These are phyloP conservation scores for Vaccinium macrocarpon DNA, from an alignment of 148 eudicot genomes.

Conservation along the genomic window DNA sequence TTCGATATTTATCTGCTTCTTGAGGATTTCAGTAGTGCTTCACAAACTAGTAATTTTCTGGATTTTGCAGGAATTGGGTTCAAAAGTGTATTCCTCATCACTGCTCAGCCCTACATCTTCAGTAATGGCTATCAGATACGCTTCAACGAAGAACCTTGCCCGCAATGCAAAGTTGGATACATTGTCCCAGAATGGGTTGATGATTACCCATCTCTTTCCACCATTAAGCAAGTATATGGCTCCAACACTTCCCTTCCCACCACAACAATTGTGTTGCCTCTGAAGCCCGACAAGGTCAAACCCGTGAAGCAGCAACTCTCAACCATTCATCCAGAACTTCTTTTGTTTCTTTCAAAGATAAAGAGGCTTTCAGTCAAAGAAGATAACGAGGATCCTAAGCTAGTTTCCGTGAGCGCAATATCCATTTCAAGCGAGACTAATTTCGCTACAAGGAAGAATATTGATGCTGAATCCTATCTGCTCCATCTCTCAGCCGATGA, in stretches of 20 bases:
- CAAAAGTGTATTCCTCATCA: slow-evolving; percentile 69
- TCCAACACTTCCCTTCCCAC: slow-evolving; percentile 40
- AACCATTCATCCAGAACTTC: slow-evolving; percentile 66
- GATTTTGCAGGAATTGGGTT: slow-evolving; percentile 54
- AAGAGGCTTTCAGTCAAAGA: slow-evolving; percentile 56
- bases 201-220: slow-evolving; percentile 44
- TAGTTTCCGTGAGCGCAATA: slow-evolving; percentile 42
- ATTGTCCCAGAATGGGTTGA: slow-evolving; percentile 83
- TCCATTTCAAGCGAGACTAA: slow-evolving; percentile 56
- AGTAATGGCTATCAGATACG: slow-evolving; percentile 68
- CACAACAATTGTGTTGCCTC: slow-evolving; percentile 61
- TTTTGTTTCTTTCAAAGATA: slow-evolving; percentile 63
- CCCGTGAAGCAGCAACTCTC: slow-evolving; percentile 64
- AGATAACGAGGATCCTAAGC: slow-evolving; percentile 37
- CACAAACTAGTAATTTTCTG: neutral
- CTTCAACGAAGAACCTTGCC: slow-evolving; percentile 60
- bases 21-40: neutral
- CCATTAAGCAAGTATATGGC: slow-evolving; percentile 48
- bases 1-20: neutral
- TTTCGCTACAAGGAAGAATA: slow-evolving; percentile 38
- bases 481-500: slow-evolving; percentile 50
- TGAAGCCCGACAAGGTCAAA: slow-evolving; percentile 61
- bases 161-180: slow-evolving; percentile 56
- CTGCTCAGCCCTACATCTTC: slow-evolving; percentile 58
- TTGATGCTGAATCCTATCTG: slow-evolving; percentile 55